Base-by-base conservation (phyloP, 257 asterid species). In the Solanum corneliomulleri region DNA sequence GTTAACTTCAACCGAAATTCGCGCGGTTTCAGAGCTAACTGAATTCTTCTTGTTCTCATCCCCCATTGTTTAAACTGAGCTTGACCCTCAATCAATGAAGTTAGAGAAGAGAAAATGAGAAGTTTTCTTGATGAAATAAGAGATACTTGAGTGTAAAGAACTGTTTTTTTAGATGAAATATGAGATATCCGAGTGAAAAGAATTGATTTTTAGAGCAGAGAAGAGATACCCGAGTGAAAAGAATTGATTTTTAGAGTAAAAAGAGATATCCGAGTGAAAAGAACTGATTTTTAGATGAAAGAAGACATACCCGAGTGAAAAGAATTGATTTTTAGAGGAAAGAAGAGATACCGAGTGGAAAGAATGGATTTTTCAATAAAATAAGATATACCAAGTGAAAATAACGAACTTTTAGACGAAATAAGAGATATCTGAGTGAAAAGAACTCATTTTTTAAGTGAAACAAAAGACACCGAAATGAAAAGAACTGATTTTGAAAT, bases 31-130 rank as follows among this genome's bases (percentile, higher is more conserved):
- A 41, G 78, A 44, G 56, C 70, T 39, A 66, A 35, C 58, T 80
- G 44, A 72, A 37, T 18, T 78, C 82, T 14, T 70, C 45, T 44
- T 70, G 23, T 20, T n/a, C 56, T 69, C 84, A 69, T 83, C 85
- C 81, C 58, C 88, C 91, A 89, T 90, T 62, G 15, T 33, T 70
- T 27, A 68, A 68, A 84, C 21, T 35, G 15, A 33, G 20, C 74
- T 29, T 64, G n/a, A n/a, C 39, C 64, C 49, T 25, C 15, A 42
- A 42, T 27, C 44, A 76, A 80, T 37, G 15, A 52, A 7, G 29
- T 86, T 18, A 6, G 33, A 70, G 4, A 20, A 18, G 33, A 49
- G 68, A 49, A 56, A 11, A 4, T 70, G 13, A 70, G 44, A 21
- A 39, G 3, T 25, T 58, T 37, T 68, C 18, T 12, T 4, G 74